A percentile compares a stretch with the other conserved stretches of the same genome.
These are phyloP conservation scores for Pichia inconspicua DNA, from an alignment of 1,139 yeast species.

Conservation along the genomic window DNA sequence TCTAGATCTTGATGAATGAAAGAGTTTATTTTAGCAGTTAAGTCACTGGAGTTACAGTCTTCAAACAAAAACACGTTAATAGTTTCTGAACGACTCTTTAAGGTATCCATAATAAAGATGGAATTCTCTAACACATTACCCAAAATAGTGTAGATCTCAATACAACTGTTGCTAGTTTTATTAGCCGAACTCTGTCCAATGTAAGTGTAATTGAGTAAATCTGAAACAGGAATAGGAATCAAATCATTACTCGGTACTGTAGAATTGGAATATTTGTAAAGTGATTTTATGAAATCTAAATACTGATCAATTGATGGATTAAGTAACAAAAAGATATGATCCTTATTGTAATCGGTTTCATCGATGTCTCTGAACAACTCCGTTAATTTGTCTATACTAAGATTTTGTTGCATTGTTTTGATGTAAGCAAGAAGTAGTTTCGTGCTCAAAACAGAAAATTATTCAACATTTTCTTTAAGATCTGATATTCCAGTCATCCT, in stretches of 20 bases:
- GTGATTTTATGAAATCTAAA: not conserved
- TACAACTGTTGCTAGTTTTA: not conserved
- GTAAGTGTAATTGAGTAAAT: constrained; percentile 6
- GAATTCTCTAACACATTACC: not conserved
- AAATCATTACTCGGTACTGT: not conserved
- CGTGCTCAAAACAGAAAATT: not conserved
- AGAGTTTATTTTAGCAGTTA: not conserved
- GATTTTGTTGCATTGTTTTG: not conserved
- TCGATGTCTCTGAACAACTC: not conserved
- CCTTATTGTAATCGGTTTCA: not conserved
- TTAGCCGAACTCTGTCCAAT: not conserved
- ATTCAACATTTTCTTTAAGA: too few relatives aligned
- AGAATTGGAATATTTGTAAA: not conserved
- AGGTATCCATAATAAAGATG: not conserved
- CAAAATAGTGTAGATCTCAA: not conserved
- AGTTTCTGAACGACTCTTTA: not conserved
- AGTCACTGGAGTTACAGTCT: not conserved
- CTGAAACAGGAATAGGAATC: not conserved
- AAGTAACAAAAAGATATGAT: not conserved
- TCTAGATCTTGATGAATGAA: not conserved
- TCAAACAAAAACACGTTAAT: not conserved
- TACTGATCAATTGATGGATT: constrained; percentile 5
- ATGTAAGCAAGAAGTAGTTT: too few relatives aligned
- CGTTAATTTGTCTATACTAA: not conserved
- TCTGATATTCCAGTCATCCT: too few relatives aligned